Evolutionary conservation across 257 asterid genomes (phyloP).

Genomic region (Penstemon barbatus): DNA sequence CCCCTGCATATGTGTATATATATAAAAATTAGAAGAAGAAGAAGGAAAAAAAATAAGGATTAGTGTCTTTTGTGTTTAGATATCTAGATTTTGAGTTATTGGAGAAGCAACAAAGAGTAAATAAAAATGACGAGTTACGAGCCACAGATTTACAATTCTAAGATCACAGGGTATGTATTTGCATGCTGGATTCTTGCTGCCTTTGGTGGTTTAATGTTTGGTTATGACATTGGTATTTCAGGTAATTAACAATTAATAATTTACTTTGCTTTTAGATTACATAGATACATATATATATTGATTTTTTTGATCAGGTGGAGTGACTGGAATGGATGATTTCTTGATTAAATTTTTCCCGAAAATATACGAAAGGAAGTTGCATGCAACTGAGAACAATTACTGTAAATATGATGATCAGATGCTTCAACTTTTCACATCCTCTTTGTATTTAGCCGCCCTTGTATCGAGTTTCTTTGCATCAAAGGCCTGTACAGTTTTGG

Average conservation of each 20-base stretch:
- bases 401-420: slow-evolving; percentile 48
- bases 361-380: slow-evolving; percentile 36
- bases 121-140: too few relatives aligned
- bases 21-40: too few relatives aligned
- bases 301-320: slow-evolving; percentile 37
- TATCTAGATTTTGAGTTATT: too few relatives aligned
- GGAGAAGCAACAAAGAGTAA: too few relatives aligned
- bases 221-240: slow-evolving; percentile 35
- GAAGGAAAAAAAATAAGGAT: too few relatives aligned
- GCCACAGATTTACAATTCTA: too few relatives aligned
- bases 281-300: too few relatives aligned
- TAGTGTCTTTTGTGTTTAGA: too few relatives aligned
- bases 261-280: too few relatives aligned
- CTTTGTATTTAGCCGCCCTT: slow-evolving; percentile 48
- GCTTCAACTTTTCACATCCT: slow-evolving; percentile 55
- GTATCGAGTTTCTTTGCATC: slow-evolving; percentile 50
- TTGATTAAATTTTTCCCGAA: slow-evolving; percentile 44
- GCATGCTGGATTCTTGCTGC: slow-evolving; percentile 16
- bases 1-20: too few relatives aligned
- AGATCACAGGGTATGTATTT: too few relatives aligned
- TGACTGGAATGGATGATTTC: slow-evolving; percentile 59
- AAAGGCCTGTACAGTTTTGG: slow-evolving; percentile 35
- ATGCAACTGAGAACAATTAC: slow-evolving; percentile 47
- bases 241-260: too few relatives aligned
- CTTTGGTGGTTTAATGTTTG: slow-evolving; percentile 35